Conservation (phyloP, 2,329 filamentous ascomycete species). For the Penicillium psychrosexuale region DNA sequence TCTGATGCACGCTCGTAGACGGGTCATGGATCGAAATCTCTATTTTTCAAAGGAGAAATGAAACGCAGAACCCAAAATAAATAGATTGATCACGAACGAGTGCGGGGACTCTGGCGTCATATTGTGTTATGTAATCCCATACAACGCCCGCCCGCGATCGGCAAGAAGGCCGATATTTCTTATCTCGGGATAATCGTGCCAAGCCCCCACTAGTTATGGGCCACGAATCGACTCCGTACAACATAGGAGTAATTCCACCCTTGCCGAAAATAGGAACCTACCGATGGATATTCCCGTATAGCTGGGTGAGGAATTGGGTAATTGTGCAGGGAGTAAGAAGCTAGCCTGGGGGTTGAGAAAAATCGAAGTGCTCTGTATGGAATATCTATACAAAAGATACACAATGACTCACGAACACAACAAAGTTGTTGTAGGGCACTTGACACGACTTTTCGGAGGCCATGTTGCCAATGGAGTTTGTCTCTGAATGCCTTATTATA, state of each 20-base stretch:
- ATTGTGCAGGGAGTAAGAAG: neutral
- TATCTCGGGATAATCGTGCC: neutral
- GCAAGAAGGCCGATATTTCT: conserved; percentile 1
- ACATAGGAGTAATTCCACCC: neutral
- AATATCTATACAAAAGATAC: neutral
- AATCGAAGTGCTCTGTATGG: neutral
- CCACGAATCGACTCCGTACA: neutral
- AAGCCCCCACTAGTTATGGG: neutral
- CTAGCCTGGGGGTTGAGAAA: too few species aligned
- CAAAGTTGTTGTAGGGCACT: neutral
- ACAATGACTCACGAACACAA: neutral
- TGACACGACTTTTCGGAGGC: neutral
- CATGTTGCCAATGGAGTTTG: neutral
- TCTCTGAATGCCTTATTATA: neutral
- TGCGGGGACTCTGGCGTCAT: conserved; percentile 25
- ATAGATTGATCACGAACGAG: conserved; percentile 8
- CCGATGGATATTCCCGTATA: too few species aligned
- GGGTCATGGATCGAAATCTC: conserved; percentile 27
- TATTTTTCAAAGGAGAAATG: conserved; percentile 1
- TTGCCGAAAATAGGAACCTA: neutral
- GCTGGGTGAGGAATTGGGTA: neutral
- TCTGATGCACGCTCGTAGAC: conserved; percentile 20
- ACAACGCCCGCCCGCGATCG: neutral
- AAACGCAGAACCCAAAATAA: conserved; percentile 12
- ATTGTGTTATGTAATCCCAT: conserved; percentile 15